Conservation (phyloP, 2,329 filamentous ascomycete species). For the Didymella pomorum region DNA sequence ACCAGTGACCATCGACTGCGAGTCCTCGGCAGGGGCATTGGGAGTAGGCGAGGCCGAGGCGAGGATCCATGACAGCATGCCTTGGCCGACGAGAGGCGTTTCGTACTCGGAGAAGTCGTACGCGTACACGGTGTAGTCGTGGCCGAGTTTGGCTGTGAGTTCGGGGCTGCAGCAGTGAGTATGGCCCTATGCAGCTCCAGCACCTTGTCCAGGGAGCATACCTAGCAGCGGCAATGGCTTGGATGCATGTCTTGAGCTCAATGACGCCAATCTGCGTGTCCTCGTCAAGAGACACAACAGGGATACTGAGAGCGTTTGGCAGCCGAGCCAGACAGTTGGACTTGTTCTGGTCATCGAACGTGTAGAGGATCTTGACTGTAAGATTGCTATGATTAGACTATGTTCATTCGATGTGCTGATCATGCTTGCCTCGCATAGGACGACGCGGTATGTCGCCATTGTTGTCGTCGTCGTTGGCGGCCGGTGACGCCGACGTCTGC, state of each 20-base stretch:
- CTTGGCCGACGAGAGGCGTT: slow-evolving; percentile 90
- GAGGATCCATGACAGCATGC: slow-evolving; percentile 88
- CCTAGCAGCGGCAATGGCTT: slow-evolving; percentile 75
- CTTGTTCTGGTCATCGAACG: slow-evolving; percentile 88
- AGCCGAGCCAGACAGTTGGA: slow-evolving; percentile 89
- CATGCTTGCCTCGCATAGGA: slow-evolving; percentile 57
- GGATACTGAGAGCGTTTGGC: slow-evolving; percentile 79
- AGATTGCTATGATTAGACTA: slow-evolving; percentile 29
- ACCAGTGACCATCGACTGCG: slow-evolving; percentile 81
- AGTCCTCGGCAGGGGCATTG: slow-evolving; percentile 64
- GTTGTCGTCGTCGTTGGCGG: slow-evolving; percentile 37
- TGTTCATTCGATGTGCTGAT: slow-evolving; percentile 14
- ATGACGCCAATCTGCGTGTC: slow-evolving; percentile 83
- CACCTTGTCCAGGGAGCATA: slow-evolving; percentile 43
- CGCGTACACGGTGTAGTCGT: slow-evolving; percentile 96
- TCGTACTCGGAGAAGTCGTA: slow-evolving; percentile 97
- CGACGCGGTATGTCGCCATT: slow-evolving; percentile 48
- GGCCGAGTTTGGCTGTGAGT: slow-evolving; percentile 73
- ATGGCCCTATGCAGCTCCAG: slow-evolving; percentile 11
- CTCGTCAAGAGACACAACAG: slow-evolving; percentile 82
- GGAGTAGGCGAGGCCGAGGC: slow-evolving; percentile 65
- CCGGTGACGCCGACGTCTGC: slow-evolving; percentile 28
- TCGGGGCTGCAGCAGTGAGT: slow-evolving; percentile 74
- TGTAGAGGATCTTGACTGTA: slow-evolving; percentile 94
- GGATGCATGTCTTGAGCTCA: slow-evolving; percentile 85